Percentiles rank a stretch among this genome's conserved stretches.
Conservation (phyloP, 1,284 basidiomycete species). For the Cutaneotrichosporon spelunceum region DNA sequence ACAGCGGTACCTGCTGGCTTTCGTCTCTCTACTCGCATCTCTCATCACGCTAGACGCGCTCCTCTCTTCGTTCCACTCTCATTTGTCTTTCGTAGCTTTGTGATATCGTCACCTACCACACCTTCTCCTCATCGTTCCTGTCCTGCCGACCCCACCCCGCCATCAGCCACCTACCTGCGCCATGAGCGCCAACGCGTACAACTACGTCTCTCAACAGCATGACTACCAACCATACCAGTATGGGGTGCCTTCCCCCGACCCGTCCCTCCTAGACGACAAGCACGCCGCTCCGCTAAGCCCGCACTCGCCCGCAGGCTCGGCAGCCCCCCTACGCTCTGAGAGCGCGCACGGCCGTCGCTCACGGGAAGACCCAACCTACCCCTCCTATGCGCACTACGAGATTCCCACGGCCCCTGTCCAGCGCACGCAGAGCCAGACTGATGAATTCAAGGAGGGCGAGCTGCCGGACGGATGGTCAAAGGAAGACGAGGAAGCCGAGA, state of each 20-base stretch:
- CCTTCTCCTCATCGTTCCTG: background rate
- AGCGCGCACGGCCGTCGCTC: background rate
- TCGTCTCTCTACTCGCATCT: background rate
- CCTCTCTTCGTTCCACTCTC: no score
- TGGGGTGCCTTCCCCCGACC: background rate
- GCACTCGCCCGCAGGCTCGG: background rate
- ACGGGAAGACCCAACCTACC: slow-evolving; percentile 5
- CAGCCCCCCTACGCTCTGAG: background rate
- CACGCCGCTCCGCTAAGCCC: background rate
- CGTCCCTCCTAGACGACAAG: background rate
- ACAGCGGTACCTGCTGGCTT: background rate
- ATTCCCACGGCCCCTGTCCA: slow-evolving; percentile 1
- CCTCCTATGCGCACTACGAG: slow-evolving; percentile 13
- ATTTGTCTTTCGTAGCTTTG: background rate
- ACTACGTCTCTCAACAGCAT: background rate
- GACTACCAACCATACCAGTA: background rate
- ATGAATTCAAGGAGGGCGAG: slow-evolving; percentile 15
- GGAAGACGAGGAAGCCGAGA: slow-evolving; percentile 47
- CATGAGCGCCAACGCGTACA: background rate
- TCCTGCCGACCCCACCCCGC: background rate
- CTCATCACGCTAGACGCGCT: no score
- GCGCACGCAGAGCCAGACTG: background rate
- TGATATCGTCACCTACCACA: background rate
- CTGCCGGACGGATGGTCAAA: slow-evolving; percentile 41
- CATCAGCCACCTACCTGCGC: background rate